Evolutionary conservation across 306 rosid species (phyloP), one percentile per base, ranked within the genome.

Genomic region (Cucurbita argyrosperma): DNA sequence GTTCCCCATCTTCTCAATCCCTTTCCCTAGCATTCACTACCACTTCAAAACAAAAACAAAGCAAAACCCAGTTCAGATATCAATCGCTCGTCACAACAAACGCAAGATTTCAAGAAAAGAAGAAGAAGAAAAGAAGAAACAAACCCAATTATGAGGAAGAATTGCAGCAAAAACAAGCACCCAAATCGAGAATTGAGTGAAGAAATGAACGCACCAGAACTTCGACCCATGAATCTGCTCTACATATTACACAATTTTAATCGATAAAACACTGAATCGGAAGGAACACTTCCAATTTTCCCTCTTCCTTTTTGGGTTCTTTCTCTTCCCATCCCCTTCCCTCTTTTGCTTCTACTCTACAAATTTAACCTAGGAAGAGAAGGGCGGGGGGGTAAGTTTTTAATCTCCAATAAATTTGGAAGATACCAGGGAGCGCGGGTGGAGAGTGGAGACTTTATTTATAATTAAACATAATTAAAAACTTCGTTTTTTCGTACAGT

Each of bases 321-420:
- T 56, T 63, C 62, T 81, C 53, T 59, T 43, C 61, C 60, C 75
- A 58, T 26, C 26, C 50, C 70, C 76, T 73, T 56, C 73, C 67
- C 37, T 37, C 40, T 79, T 39, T 13, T 39, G 26, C 26, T 21
- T 21, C 1, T 21, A 21, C 23, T 21, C 23, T 21, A 21, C 23
- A 21, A 1, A 21, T 21, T 21, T 21, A 21, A 21, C 23, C 23
- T 21, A 21, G 23, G 23, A 21, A 21, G 23, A 19, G 21, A 19
- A 19, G 26, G 26, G 26, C 1, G 26, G 26, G 72, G 23, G 55
- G 55, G 55, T 23, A 65, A 65, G 72, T 21, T 67, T 67, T 67
- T 67, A 67, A 67, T 14, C 39, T 67, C 72, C 98, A 83, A 84
- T 76, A 88, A 86, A 76, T 80, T 76, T 77, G 87, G 87, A 84